Evolutionary conservation across 2,329 filamentous ascomycete species (phyloP).

Genomic region (Sphaerulina vaccinii): DNA sequence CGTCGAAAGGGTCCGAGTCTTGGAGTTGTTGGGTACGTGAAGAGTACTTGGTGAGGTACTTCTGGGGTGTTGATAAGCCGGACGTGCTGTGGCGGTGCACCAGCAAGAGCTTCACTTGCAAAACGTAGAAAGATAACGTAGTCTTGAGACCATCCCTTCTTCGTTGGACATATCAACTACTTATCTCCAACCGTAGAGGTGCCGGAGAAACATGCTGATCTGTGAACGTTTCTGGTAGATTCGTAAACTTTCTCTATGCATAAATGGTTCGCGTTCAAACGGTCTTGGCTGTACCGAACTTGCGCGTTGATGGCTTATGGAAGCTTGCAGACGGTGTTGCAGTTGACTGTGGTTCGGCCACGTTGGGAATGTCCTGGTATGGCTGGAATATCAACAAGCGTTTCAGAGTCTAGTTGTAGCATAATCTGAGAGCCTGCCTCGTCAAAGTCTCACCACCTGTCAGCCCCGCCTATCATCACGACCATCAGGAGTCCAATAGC

Average conservation of each 20-base stretch:
- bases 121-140: too few species aligned
- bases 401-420: background rate
- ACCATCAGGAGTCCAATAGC: too few species aligned
- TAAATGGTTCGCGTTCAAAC: constrained; percentile 15
- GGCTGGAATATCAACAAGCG: background rate
- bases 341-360: background rate
- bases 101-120: too few species aligned
- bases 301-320: background rate
- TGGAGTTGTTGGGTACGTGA: constrained; percentile 18
- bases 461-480: background rate
- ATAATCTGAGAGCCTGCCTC: background rate
- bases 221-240: constrained; percentile 6
- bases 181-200: background rate
- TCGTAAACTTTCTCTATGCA: constrained; percentile 4
- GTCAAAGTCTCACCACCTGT: constrained; percentile 2
- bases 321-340: constrained; percentile 3
- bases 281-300: constrained; percentile 18
- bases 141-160: too few species aligned
- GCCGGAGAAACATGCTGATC: constrained; percentile 1
- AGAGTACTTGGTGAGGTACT: constrained; percentile 27
- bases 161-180: too few species aligned
- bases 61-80: constrained; percentile 15
- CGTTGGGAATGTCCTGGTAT: background rate
- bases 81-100: constrained; percentile 21
- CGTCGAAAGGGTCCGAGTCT: constrained; percentile 11